Base-by-base conservation (phyloP, 768 basidiomycete species). In the Lyophyllum decastes region DNA sequence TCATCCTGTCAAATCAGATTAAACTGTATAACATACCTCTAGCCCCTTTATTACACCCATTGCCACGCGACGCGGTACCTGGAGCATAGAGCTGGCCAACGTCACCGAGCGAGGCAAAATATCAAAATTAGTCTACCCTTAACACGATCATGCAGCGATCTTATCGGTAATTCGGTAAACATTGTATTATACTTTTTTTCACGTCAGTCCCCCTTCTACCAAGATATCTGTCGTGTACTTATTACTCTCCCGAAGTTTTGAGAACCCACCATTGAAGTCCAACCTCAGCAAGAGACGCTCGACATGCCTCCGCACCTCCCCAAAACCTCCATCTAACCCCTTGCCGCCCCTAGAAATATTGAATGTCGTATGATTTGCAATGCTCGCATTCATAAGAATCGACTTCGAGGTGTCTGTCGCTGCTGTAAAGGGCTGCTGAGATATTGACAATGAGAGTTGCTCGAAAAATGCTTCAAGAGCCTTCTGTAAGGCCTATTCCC, bases 191-290 rank as follows among this genome's bases (percentile, higher is more conserved):
- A 33, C 11, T 41, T 11, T 26, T 25, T 7, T 41, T 38, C 52
- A 73, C 58, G 62, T 69, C 55, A 79, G 63, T 43, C 77, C 77
- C 33, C 74, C 77, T 60, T 76, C 75, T 54, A 66, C 75, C 47
- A 83, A 71, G 61, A 82, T 80, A 63, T 82, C 54, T 54, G 55
- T 35, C 58, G 60, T 40, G 55, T 61, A 59, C 58, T 51, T 54
- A 53, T 33, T 43, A 6, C 59, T 65, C 66, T 61, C 70, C 40
- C 73, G 71, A 12, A 78, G 77, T 30, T 76, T 82, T 16, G 90
- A 90, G 61, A 91, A 84, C 46, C 79, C 83, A 12, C 88, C 90
- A 64, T 93, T 94, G 69, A 94, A 91, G 72, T 96, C 94, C 12
- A 96, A 73, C 38, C 92, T 82, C 30, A 96, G 76, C 41, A 95